phyloP scores from a whole-genome alignment of 495 filamentous ascomycete species.

The Tuber melanosporum region DNA sequence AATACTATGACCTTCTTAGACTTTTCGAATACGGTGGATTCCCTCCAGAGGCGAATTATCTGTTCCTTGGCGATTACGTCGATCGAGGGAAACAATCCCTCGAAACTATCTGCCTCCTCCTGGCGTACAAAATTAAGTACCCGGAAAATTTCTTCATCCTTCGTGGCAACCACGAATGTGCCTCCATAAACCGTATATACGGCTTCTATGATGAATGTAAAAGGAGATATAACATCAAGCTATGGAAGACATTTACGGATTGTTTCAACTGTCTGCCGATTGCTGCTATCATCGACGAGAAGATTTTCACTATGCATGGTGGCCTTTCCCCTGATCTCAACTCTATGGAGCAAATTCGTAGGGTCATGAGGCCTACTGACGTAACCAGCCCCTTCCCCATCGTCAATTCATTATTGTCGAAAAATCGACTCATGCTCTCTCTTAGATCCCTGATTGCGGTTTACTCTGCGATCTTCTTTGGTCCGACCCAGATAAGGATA shows the following conservation, averaged over 20 bases:
- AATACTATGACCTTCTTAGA: conserved; percentile 97
- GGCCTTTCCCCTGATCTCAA: conserved; percentile 95
- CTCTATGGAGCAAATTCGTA: conserved; percentile 99
- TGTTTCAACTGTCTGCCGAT: conserved; percentile 99
- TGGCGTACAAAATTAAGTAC: conserved; percentile 99
- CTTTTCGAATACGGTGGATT: conserved; percentile 99
- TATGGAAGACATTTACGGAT: conserved; percentile 99
- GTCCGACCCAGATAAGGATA: conserved; percentile 99
- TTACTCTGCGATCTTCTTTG: conserved; percentile 94
- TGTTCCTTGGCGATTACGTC: conserved; percentile 98
- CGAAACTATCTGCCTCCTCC: conserved; percentile 95
- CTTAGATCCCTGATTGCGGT: conserved; percentile 93
- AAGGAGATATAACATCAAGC: conserved; percentile 98
- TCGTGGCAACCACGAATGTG: conserved; percentile 97
- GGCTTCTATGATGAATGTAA: conserved; percentile 99
- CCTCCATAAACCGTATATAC: conserved; percentile 99
- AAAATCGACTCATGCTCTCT: conserved; percentile 3
- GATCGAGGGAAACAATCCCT: conserved; percentile 99
- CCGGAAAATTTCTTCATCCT: conserved; percentile 99
- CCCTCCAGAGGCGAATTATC: conserved; percentile 97
- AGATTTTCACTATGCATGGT: conserved; percentile 99
- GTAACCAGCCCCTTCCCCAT: conserved; percentile 52
- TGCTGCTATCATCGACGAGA: conserved; percentile 99
- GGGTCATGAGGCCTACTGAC: conserved; percentile 98
- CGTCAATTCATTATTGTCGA: conserved; percentile 3